Evolutionary conservation across 805 yeast species (phyloP).

Genomic region (Cyberlindnera americana): DNA sequence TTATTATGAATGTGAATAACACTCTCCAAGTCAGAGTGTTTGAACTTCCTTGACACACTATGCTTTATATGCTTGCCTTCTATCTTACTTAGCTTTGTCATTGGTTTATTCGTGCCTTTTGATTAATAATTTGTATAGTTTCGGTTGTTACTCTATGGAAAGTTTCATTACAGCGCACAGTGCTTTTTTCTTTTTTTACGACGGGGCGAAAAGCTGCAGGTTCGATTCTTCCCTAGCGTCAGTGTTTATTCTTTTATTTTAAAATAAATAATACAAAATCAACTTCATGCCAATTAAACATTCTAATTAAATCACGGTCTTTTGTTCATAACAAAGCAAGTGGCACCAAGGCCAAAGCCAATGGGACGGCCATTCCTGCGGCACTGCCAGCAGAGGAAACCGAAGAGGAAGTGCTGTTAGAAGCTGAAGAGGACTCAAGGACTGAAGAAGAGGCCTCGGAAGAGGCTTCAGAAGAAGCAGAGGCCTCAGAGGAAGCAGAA

Average conservation of each 20-base stretch:
- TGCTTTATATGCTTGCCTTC: conserved; percentile 48
- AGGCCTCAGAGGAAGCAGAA: conserved; percentile 2
- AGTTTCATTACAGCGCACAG: too few relatives aligned
- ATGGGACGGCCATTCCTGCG: conserved; percentile 17
- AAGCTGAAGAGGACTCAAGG: too few relatives aligned
- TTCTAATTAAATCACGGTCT: neutral
- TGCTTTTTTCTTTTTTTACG: too few relatives aligned
- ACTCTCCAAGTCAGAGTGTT: conserved; percentile 42
- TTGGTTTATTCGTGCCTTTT: too few relatives aligned
- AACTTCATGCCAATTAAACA: too few relatives aligned
- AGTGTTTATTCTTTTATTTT: too few relatives aligned
- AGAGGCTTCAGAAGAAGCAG: conserved; percentile 8
- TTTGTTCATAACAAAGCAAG: conserved; percentile 19
- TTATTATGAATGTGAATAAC: conserved; percentile 54
- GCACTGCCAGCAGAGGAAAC: conserved; percentile 12
- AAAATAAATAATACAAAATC: too few relatives aligned
- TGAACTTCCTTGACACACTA: conserved; percentile 44
- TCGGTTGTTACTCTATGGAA: too few relatives aligned
- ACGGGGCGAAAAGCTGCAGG: too few relatives aligned
- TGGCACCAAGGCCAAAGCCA: conserved; percentile 19
- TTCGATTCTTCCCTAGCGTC: too few relatives aligned
- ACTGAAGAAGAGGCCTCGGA: conserved; percentile 1
- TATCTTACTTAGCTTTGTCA: conserved; percentile 9
- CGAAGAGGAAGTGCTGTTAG: conserved; percentile 3
- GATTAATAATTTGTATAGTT: too few relatives aligned